Percentiles rank a stretch among this genome's conserved stretches.
Conservation (phyloP, 129 eudicot species). For the Tanacetum coccineum region DNA sequence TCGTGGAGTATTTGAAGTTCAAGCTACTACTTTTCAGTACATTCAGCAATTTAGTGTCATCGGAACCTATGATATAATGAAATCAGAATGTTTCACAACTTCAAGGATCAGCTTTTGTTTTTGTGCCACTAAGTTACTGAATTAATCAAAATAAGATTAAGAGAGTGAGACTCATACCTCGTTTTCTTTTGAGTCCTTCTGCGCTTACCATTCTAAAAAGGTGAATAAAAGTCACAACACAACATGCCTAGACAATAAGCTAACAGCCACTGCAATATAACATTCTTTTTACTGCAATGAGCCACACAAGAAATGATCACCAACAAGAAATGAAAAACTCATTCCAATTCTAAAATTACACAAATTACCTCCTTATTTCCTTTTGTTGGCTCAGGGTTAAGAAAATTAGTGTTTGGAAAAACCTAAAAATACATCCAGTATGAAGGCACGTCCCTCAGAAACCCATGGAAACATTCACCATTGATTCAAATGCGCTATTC, state of each 20-base stretch:
- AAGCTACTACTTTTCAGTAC: constrained; percentile 55
- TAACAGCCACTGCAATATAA: constrained; percentile 41
- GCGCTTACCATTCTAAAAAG: constrained; percentile 40
- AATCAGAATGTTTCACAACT: background rate
- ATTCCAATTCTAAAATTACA: background rate
- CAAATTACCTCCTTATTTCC: constrained; percentile 5
- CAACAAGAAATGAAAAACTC: background rate
- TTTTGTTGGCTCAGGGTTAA: constrained; percentile 30
- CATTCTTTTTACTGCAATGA: constrained; percentile 39
- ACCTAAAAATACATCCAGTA: constrained; percentile 66
- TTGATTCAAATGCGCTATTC: constrained; percentile 41
- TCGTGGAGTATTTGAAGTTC: constrained; percentile 67
- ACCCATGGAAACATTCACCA: constrained; percentile 50
- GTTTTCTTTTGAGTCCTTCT: constrained; percentile 43
- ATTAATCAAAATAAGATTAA: too few relatives aligned
- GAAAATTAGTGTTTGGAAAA: constrained; percentile 59
- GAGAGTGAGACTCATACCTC: constrained; percentile 34
- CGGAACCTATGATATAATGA: constrained; percentile 28
- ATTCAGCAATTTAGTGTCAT: constrained; percentile 43
- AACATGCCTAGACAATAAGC: constrained; percentile 42
- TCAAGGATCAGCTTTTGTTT: background rate
- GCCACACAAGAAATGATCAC: background rate
- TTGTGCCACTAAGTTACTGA: too few relatives aligned
- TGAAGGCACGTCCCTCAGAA: constrained; percentile 58
- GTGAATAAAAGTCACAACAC: constrained; percentile 38